phyloP scores from a whole-genome alignment of 306 rosid species.

The Quercus robur region DNA sequence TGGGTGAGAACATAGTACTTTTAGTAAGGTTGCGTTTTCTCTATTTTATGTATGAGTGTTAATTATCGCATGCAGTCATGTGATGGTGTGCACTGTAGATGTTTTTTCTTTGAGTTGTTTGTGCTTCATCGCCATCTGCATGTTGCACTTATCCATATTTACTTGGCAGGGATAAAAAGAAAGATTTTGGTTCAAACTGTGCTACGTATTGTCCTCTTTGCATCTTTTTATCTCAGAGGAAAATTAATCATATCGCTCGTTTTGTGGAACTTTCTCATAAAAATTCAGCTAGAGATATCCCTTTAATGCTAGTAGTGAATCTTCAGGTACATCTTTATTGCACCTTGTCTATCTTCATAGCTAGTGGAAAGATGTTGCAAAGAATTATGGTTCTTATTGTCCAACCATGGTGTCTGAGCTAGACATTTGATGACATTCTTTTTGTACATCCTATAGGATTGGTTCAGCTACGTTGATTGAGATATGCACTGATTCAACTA shows the following conservation, averaged over 20 bases:
- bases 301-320: constrained; percentile 79
- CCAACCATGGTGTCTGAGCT: not conserved
- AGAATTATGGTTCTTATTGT: not conserved
- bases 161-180: constrained; percentile 84
- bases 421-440: not conserved
- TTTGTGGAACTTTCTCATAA: constrained; percentile 78
- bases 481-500: constrained; percentile 93
- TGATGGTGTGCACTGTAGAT: not conserved
- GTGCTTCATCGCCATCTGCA: not conserved
- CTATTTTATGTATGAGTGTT: not conserved
- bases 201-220: constrained; percentile 87
- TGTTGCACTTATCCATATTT: constrained; percentile 18
- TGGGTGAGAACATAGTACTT: constrained; percentile 40
- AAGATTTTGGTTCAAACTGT: constrained; percentile 63
- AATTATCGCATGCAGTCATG: not conserved
- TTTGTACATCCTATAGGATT: not conserved
- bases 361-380: constrained; percentile 5
- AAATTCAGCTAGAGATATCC: constrained; percentile 58
- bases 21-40: not conserved
- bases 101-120: constrained; percentile 11
- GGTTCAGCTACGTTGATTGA: constrained; percentile 46
- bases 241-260: constrained; percentile 86
- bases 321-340: constrained; percentile 56
- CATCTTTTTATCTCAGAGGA: constrained; percentile 65
- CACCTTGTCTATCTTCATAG: not conserved